These are phyloP conservation scores for Multifurca ochricompacta DNA, from an alignment of 768 basidiomycete species.

Conservation along the genomic window DNA sequence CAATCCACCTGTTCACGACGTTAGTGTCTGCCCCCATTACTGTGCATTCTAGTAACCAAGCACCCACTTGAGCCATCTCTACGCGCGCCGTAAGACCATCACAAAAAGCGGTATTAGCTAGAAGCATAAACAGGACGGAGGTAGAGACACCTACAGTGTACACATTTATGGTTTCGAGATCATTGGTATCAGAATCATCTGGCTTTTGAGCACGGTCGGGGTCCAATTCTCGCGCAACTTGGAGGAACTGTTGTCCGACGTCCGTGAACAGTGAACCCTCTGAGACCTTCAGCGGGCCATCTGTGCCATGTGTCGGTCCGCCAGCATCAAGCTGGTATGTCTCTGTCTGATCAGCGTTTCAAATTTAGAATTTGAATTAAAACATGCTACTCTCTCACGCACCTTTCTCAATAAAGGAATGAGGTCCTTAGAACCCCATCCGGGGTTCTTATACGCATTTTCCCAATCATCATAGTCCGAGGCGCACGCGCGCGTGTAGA, in stretches of 20 bases:
- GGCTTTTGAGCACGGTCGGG: conserved; percentile 16
- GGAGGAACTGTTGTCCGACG: conserved; percentile 25
- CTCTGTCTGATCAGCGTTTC: conserved; percentile 24
- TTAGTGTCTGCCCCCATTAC: too few species aligned
- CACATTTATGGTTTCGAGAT: conserved; percentile 23
- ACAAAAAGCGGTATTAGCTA: too few species aligned
- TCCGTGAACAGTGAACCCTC: conserved; percentile 23
- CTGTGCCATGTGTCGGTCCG: conserved; percentile 36
- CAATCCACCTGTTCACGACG: conserved; percentile 49
- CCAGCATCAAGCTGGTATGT: conserved; percentile 30
- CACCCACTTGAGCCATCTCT: conserved; percentile 51
- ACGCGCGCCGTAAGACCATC: too few species aligned
- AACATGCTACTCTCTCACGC: background rate
- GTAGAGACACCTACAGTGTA: conserved; percentile 22
- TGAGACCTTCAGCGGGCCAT: conserved; percentile 37
- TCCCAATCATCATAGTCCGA: conserved; percentile 67
- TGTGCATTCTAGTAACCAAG: background rate
- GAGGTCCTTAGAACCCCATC: conserved; percentile 52
- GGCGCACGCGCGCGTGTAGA: conserved; percentile 51
- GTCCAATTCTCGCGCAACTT: conserved; percentile 23
- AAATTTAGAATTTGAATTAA: too few species aligned
- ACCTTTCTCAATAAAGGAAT: conserved; percentile 56
- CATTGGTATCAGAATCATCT: conserved; percentile 21
- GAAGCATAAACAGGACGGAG: too few species aligned
- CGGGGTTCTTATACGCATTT: conserved; percentile 39